phyloP scores from a whole-genome alignment of 257 asterid species.

The Solanum clarkiae region DNA sequence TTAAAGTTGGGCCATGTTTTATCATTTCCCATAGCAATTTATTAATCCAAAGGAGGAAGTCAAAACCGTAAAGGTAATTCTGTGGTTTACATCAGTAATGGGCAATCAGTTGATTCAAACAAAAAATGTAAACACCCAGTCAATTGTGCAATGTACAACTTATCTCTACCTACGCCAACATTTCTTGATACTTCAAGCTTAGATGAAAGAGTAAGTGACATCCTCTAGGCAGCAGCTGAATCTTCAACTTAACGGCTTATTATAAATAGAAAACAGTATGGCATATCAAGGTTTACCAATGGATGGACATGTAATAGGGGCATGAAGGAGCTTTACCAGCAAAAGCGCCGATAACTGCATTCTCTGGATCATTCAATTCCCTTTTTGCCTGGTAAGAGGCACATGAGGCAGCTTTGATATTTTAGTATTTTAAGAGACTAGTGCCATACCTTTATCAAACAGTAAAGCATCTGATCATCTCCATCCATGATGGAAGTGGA shows the following conservation, averaged over 20 bases:
- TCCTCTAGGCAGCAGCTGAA: background rate
- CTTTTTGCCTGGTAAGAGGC: conserved; percentile 63
- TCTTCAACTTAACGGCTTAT: background rate
- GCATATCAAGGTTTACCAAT: background rate
- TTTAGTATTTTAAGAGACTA: background rate
- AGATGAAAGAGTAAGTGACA: background rate
- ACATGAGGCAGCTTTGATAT: background rate
- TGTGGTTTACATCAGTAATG: background rate
- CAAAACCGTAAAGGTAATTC: background rate
- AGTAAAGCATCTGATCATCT: background rate
- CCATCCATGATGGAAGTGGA: background rate
- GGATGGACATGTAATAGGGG: background rate
- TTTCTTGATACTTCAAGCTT: background rate
- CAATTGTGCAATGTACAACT: background rate
- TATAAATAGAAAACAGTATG: background rate
- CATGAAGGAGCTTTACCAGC: conserved; percentile 46
- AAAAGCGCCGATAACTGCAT: conserved; percentile 86
- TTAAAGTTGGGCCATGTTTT: background rate
- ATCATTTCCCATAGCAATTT: background rate
- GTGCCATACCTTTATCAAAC: background rate
- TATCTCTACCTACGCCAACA: background rate
- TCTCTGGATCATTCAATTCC: conserved; percentile 86
- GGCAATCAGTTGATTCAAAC: background rate
- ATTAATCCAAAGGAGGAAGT: background rate
- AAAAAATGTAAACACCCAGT: background rate